Evolutionary conservation across 345 rosid genomes (phyloP), one percentile per base, ranked within the genome.

Genomic region (Noccaea bulbosa): DNA sequence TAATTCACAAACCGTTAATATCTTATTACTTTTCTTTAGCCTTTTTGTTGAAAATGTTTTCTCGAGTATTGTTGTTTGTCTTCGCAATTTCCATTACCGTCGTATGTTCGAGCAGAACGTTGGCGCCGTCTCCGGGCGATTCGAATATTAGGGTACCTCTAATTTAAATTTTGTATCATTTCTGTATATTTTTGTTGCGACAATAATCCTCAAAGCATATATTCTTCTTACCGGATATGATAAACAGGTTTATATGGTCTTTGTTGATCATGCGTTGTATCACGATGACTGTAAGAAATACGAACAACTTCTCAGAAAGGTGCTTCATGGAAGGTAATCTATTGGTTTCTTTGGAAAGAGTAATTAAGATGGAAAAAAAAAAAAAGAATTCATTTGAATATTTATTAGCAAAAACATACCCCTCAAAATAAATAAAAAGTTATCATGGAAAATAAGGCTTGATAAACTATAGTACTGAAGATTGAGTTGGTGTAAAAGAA

Each of bases 241-340:
- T 30, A 53, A 32, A 44, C 70, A 72, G 64, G 0, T 51, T 45
- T 72, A 72, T 63, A 1, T 47, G 8, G 76, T 72, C 55, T 1
- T 5, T 2, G 68, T 62, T 72, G 70, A 63, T 63, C 4, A 5
- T 43, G 63, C 2, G 15, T 0, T 64, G 20, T 72, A 63, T 54
- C 53, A 63, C 45, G 11, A 22, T 44, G 69, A 72, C 11, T 72
- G 76, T 63, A 35, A 72, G 12, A 53, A 22, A 35, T 72, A 62
- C 48, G 7, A 41, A 20, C 63, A 44, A 54, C 64, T 72, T 62
- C 70, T 72, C 49, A 5, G 8, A 15, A 63, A 63, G 5, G 38
- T 63, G 10, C 1, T 72, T 24, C 41, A 35, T 1, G 47, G 3
- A 34, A 63, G 76, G 76, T 72, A 45, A 60, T 11, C 30, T 50